Base-by-base conservation (phyloP, 768 basidiomycete genomes). In the Phlegmacium glaucopus region DNA sequence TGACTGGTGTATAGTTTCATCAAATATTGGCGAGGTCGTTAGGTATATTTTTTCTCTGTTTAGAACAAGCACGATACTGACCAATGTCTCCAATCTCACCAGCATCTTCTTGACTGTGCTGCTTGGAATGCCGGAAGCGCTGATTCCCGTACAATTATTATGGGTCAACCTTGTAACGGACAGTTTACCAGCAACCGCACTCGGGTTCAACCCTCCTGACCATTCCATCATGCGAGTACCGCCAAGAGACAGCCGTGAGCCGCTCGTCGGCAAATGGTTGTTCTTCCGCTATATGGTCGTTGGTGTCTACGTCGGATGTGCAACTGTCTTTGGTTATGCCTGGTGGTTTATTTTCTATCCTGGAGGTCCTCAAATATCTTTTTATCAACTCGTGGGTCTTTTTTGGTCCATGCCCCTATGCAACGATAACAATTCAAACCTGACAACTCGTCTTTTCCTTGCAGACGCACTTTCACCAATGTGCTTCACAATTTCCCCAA, bases 151-250 rank as follows among this genome's bases (percentile, higher is more conserved):
- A 12, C 95, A 99, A 77, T 76, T 99, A 36, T 85, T 99, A 44
- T 98, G 94, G 93, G 94, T 98, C 62, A 99, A 98, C 70, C 74
- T 98, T 47, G 93, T 98, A 54, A 98, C 94, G 43, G 94, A 96
- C 72, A 90, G 91, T 71, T 74, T 96, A 35, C 95, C 95, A 1
- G 95, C 95, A 6, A 97, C 94, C 30, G 95, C 95, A 1, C 84
- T 99, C 38, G 95, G 96, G 39, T 97, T 99, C 75, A 97, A 99
- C 66, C 94, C 94, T 3, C 81, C 94, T 2, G 95, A 99, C 61
- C 92, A 94, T 66, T 86, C 86, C 34, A 97, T 98, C 67, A 99
- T 99, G 95, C 83, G 87, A 4, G 82, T 93, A 2, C 94, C 94
- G 8, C 96, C 95, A 11, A 76, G 95, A 53, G 85, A 86, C 61